These are phyloP conservation scores for Eimeria sp. DNA, from an alignment of 169 alveolate genomes.

Conservation along the genomic window DNA sequence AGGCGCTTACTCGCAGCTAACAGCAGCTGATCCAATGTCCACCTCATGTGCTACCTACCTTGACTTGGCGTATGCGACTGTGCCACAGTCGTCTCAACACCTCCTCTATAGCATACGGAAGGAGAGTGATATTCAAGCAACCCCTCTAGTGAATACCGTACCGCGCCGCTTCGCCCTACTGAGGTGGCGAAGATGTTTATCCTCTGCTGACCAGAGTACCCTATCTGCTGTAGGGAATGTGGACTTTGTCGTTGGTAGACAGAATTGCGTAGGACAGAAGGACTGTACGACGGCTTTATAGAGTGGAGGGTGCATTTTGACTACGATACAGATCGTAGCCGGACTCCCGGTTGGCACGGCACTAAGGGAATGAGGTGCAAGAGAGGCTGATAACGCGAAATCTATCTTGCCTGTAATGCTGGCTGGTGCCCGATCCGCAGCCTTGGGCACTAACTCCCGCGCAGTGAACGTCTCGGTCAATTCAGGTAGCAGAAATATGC, in stretches of 20 bases:
- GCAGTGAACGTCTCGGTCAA: not conserved
- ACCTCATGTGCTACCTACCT: not conserved
- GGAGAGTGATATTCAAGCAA: not conserved
- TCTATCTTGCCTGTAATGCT: not conserved
- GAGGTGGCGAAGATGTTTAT: not conserved
- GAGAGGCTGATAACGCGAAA: not conserved
- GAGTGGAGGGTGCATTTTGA: not conserved
- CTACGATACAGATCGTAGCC: not conserved
- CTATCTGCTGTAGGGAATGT: not conserved
- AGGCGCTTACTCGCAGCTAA: not conserved
- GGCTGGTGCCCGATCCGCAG: not conserved
- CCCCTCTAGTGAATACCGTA: no score
- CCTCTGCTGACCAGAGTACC: not conserved
- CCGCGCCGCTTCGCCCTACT: not conserved
- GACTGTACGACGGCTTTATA: not conserved
- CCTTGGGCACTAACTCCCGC: not conserved
- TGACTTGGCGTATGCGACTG: not conserved
- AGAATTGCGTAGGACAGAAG: not conserved
- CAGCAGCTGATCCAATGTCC: not conserved
- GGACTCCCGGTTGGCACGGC: not conserved
- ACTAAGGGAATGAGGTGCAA: not conserved
- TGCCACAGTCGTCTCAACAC: not conserved
- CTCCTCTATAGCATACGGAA: not conserved
- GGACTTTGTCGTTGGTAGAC: not conserved
- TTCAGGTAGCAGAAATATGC: not conserved